These are phyloP conservation scores for Trametes polyzona DNA, from an alignment of 1,284 basidiomycete genomes.

Conservation along the genomic window DNA sequence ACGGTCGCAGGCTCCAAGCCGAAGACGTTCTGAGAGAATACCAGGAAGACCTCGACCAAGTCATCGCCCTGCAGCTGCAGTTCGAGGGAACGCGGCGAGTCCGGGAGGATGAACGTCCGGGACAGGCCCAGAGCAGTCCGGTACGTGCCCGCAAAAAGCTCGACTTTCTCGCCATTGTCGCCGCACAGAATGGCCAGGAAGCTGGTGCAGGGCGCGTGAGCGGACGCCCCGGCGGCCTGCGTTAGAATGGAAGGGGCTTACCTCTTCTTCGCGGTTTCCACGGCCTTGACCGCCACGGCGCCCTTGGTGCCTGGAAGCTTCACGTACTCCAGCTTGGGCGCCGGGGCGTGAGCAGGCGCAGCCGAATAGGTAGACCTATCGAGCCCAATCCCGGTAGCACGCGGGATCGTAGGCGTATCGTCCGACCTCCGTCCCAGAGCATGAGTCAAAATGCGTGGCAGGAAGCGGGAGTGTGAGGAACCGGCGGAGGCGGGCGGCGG, in stretches of 20 bases:
- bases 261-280: slow-evolving; percentile 88
- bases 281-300: slow-evolving; percentile 78
- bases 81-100: slow-evolving; percentile 83
- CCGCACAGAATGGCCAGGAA: slow-evolving; percentile 89
- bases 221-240: neutral
- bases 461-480: slow-evolving; percentile 57
- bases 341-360: slow-evolving; percentile 53
- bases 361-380: slow-evolving; percentile 21
- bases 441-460: slow-evolving; percentile 71
- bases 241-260: slow-evolving; percentile 35
- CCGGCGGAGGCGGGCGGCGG: slow-evolving; percentile 38
- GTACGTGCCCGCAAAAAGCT: slow-evolving; percentile 86
- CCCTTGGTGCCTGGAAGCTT: slow-evolving; percentile 91
- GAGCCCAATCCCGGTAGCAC: slow-evolving; percentile 24
- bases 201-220: slow-evolving; percentile 43
- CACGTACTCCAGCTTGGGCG: slow-evolving; percentile 86
- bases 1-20: slow-evolving; percentile 89
- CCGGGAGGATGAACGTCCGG: slow-evolving; percentile 86
- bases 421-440: slow-evolving; percentile 67
- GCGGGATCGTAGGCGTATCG: slow-evolving; percentile 49
- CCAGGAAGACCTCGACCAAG: slow-evolving; percentile 84
- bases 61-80: slow-evolving; percentile 90
- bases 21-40: slow-evolving; percentile 88
- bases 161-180: slow-evolving; percentile 91
- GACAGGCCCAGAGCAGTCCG: slow-evolving; percentile 78